Conservation (phyloP, 2,329 filamentous ascomycete species). For the Aureobasidium pullulans region DNA sequence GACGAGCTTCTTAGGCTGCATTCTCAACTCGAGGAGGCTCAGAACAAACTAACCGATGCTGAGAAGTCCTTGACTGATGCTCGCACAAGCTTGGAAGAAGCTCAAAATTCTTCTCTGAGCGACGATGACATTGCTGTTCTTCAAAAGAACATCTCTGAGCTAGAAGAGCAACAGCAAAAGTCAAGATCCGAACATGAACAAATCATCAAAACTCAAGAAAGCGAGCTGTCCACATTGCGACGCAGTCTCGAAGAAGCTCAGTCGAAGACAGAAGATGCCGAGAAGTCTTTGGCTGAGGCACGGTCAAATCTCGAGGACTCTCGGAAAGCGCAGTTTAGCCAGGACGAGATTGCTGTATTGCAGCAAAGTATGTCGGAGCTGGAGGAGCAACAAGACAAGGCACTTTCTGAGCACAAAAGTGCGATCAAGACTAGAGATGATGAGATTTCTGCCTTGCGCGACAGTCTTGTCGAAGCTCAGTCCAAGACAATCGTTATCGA, state of each 20-base stretch:
- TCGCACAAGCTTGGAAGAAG: not conserved
- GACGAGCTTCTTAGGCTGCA: slow-evolving; percentile 4
- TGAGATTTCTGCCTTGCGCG: too few relatives aligned
- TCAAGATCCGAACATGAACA: not conserved
- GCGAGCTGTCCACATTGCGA: not conserved
- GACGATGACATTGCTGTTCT: not conserved
- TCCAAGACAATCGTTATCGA: not conserved
- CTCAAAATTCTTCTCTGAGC: not conserved
- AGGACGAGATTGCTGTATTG: too few relatives aligned
- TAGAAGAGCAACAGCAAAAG: not conserved
- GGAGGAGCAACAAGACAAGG: too few relatives aligned
- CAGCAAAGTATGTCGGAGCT: too few relatives aligned
- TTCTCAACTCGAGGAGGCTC: not conserved
- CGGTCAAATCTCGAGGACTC: not conserved
- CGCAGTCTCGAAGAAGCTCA: not conserved
- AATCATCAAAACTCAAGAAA: not conserved
- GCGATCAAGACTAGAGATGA: too few relatives aligned
- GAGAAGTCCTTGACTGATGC: not conserved
- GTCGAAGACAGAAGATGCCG: not conserved
- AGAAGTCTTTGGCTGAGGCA: not conserved
- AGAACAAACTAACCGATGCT: not conserved
- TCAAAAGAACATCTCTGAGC: not conserved
- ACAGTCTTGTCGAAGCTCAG: not conserved
- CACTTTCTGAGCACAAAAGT: too few relatives aligned
- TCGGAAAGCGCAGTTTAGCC: not conserved